A percentile compares a stretch with the other conserved stretches of the same genome.
phyloP scores from a whole-genome alignment of 352 stramenopile species.

The Thraustochytrium sp. region DNA sequence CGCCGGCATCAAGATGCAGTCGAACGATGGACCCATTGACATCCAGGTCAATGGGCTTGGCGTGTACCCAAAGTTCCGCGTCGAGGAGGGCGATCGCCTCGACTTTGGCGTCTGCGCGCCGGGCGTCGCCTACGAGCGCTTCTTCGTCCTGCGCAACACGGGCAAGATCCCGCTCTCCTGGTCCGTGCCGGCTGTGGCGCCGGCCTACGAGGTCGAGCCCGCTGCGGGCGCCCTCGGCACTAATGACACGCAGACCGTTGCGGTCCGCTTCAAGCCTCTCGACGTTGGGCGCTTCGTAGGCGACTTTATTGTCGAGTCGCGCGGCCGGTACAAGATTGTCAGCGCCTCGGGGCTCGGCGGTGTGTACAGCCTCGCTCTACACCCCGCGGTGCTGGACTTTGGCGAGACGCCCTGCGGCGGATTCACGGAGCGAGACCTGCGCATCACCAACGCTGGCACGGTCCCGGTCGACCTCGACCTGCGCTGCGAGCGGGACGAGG shows the following conservation, averaged over 20 bases:
- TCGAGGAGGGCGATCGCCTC: not conserved
- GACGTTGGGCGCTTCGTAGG: conserved; percentile 18
- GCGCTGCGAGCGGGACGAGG: not conserved
- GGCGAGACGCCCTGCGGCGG: not conserved
- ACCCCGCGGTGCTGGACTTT: not conserved
- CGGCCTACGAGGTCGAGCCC: not conserved
- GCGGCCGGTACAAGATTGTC: conserved; percentile 40
- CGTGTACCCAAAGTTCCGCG: conserved; percentile 15
- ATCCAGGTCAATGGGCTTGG: conserved; percentile 8
- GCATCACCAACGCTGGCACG: not conserved
- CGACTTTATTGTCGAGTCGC: conserved; percentile 43
- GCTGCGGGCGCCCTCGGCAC: not conserved
- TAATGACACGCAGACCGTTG: not conserved
- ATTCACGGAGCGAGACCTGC: not conserved
- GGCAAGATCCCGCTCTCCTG: conserved; percentile 24
- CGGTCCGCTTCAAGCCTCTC: not conserved
- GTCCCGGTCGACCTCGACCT: not conserved
- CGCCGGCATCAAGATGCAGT: not conserved
- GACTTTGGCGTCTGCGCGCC: conserved; percentile 33
- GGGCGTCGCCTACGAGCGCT: conserved; percentile 10
- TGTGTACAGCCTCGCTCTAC: not conserved
- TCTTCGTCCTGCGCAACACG: conserved; percentile 12
- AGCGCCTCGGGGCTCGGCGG: not conserved
- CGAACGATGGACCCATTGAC: conserved; percentile 24
- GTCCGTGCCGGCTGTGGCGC: conserved; percentile 24